Conservation (phyloP, 495 filamentous ascomycete genomes). For the Bryoglossum gracile region DNA sequence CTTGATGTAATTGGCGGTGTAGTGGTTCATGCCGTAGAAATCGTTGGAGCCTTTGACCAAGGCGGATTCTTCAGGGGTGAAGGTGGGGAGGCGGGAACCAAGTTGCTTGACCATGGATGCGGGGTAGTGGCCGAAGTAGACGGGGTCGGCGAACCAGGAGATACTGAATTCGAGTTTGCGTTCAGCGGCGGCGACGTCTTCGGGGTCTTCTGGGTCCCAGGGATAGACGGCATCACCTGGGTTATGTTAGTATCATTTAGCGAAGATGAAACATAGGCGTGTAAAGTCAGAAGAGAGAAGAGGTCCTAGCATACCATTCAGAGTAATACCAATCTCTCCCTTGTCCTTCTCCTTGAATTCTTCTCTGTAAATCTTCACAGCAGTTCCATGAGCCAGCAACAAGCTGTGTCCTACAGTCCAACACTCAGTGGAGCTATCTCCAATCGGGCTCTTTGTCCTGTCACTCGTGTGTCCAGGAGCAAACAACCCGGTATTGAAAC, state of each 20-base stretch:
- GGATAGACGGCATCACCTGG: conserved; percentile 49
- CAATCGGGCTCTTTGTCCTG: conserved; percentile 44
- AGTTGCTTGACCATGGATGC: conserved; percentile 70
- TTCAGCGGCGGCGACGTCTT: conserved; percentile 52
- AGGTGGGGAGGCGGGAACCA: conserved; percentile 59
- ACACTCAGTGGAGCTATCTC: conserved; percentile 49
- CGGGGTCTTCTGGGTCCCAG: conserved; percentile 48
- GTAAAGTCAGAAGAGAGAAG: no score
- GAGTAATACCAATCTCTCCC: conserved; percentile 55
- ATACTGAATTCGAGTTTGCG: conserved; percentile 60
- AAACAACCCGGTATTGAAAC: conserved; percentile 52
- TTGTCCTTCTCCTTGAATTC: conserved; percentile 55
- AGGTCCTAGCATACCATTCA: conserved; percentile 45
- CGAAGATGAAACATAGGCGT: no score
- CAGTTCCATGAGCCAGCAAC: conserved; percentile 49
- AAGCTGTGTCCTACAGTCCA: conserved; percentile 59
- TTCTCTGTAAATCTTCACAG: conserved; percentile 60
- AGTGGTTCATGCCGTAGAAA: conserved; percentile 83
- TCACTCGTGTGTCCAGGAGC: conserved; percentile 54
- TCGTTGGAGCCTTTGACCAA: conserved; percentile 70
- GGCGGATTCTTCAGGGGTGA: conserved; percentile 55
- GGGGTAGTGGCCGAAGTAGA: conserved; percentile 70
- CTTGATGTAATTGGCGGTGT: conserved; percentile 75
- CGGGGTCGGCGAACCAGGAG: conserved; percentile 65
- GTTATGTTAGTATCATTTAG: conserved; percentile 11